These are phyloP conservation scores for Zygosaccharomyces pseudobailii DNA, from an alignment of 1,139 yeast species.

Conservation along the genomic window DNA sequence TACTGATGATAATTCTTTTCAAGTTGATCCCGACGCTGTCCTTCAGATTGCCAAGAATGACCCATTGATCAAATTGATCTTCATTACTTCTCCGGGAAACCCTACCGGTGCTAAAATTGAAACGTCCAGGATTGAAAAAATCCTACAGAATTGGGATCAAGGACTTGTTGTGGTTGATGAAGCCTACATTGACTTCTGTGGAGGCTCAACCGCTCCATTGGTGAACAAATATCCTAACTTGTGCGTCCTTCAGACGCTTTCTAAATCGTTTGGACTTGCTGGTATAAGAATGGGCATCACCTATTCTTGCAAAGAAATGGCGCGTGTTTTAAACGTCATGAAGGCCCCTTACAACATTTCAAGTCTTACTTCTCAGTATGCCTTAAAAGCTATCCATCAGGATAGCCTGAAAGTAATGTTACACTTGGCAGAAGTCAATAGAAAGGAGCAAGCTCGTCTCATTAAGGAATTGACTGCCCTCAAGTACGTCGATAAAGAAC, in stretches of 20 bases:
- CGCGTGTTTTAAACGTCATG: constrained; percentile 73
- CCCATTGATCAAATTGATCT: constrained; percentile 61
- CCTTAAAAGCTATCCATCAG: constrained; percentile 61
- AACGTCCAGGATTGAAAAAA: constrained; percentile 43
- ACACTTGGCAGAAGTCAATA: constrained; percentile 46
- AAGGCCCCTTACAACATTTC: constrained; percentile 96
- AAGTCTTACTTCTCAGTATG: constrained; percentile 71
- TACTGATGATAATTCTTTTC: constrained; percentile 52
- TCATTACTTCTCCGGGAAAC: constrained; percentile 97
- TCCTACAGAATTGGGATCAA: constrained; percentile 56
- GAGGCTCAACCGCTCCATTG: constrained; percentile 71
- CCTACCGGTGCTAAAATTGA: constrained; percentile 76
- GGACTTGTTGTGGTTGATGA: constrained; percentile 89
- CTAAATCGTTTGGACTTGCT: constrained; percentile 94
- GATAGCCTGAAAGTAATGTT: constrained; percentile 61
- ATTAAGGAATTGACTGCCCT: constrained; percentile 50
- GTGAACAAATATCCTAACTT: constrained; percentile 80
- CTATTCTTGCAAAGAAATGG: constrained; percentile 54
- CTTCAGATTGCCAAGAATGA: constrained; percentile 51
- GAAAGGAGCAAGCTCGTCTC: constrained; percentile 51
- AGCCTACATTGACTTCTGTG: constrained; percentile 88
- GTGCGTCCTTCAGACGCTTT: constrained; percentile 84
- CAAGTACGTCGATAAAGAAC: constrained; percentile 56
- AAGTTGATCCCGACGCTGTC: constrained; percentile 57
- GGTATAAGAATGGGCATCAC: constrained; percentile 89